Evolutionary conservation across 2,329 filamentous ascomycete genomes (phyloP), one percentile per base, ranked within the genome.

Genomic region (Colletotrichum chrysophilum): DNA sequence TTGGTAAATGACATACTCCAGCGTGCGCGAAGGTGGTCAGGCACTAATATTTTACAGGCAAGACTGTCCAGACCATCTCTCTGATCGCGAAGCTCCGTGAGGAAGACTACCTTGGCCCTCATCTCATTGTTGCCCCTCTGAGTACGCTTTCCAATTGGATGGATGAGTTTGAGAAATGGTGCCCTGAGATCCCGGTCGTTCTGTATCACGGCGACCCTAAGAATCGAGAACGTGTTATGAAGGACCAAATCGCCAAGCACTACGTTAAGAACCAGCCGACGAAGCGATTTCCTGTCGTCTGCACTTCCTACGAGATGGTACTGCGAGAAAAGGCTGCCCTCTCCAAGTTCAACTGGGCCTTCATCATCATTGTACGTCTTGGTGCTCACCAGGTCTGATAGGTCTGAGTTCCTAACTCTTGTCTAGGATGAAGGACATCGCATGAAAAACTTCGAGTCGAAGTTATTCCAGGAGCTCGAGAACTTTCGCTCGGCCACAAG

Each of bases 121-220:
- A 98, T 81, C 85, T 99, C 26, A 95, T 99, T 69, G 93, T 97
- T 8, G 96, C 96, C 0, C 97, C 97, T 0, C 85, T 98, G 5
- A 98, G 96, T 81, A 98, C 97, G 0, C 90, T 98, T 0, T 96
- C 94, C 52, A 99, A 98, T 82, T 99, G 97, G 97, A 93, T 98
- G 56, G 94, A 97, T 56, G 97, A 99, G 81, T 98, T 98, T 79
- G 89, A 93, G 38, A 94, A 94, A 79, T 99, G 96, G 96, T 95
- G 95, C 0, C 97, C 97, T 0, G 91, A 90, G 3, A 96, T 98
- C 52, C 96, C 96, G 0, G 96, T 97, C 0, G 88, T 98, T 66
- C 91, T 98, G 78, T 98, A 98, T 79, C 97, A 99, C 80, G 97
- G 97, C 10, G 93, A 91, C 12, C 95, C 96, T 30, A 88, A 92